These are phyloP conservation scores for Plasmopara viticola DNA, from an alignment of 352 stramenopile genomes.

Conservation along the genomic window DNA sequence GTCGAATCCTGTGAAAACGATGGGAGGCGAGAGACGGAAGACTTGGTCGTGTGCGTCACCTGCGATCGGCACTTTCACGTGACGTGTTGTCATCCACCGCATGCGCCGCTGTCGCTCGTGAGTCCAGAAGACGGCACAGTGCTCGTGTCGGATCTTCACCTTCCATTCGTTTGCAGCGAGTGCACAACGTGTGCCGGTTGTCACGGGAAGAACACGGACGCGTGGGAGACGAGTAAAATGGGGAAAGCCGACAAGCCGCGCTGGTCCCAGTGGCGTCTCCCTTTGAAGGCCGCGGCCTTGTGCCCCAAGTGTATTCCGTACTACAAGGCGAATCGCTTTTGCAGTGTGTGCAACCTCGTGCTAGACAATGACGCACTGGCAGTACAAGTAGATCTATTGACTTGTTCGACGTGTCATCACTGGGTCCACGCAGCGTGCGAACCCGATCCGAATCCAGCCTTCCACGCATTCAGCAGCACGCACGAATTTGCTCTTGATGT, in stretches of 20 bases:
- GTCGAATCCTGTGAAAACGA: conserved; percentile 8
- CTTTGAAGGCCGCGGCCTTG: conserved; percentile 52
- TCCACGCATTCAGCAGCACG: conserved; percentile 28
- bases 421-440: conserved; percentile 82
- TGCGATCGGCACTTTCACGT: conserved; percentile 52
- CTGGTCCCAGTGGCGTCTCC: conserved; percentile 75
- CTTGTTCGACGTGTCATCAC: conserved; percentile 69
- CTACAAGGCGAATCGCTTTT: conserved; percentile 70
- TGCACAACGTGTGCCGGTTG: conserved; percentile 68
- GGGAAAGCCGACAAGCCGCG: background rate
- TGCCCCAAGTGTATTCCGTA: conserved; percentile 54
- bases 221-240: background rate
- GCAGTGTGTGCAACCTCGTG: conserved; percentile 52
- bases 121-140: conserved; percentile 48
- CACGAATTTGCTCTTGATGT: conserved; percentile 54
- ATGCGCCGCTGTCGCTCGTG: conserved; percentile 48
- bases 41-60: conserved; percentile 48
- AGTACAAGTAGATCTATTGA: conserved; percentile 47
- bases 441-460: conserved; percentile 54
- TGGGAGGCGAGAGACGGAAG: conserved; percentile 12
- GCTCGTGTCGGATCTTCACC: conserved; percentile 52
- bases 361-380: conserved; percentile 39
- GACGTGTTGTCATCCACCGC: conserved; percentile 73
- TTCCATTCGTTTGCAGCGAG: conserved; percentile 63
- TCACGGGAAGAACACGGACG: conserved; percentile 8